Base-by-base conservation (phyloP, 805 yeast genomes). In the Metschnikowia anglica region DNA sequence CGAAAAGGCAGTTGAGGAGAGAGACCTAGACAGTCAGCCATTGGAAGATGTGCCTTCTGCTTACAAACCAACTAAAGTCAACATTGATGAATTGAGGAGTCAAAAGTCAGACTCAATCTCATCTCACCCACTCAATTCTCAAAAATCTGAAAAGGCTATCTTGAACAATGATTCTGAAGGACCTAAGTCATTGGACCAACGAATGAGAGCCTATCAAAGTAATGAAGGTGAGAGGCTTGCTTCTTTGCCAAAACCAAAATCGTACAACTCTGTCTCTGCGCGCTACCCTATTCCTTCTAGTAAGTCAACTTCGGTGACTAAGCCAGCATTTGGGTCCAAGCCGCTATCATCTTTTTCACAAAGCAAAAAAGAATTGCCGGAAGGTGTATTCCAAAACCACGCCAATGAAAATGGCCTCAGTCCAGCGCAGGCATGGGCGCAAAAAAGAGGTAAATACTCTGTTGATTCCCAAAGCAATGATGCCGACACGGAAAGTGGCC, bases 351-450 rank as follows among this genome's bases (percentile, higher is more conserved):
- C 44, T 13, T 27, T 11, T 13, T 10, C 31, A 4, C 2, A 39
- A 9, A 11, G 29, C 10, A 58, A 60, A 34, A 65, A 67, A 17
- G 72, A 72, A 12, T 24, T 34, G 4, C 44, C 47, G 2, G 51
- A 36, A 13, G 51, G 53, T 15, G 46, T 47, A 11, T 49, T 39
- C 24, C 50, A 47, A 37, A 43, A 41, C 23, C 47, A 47, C 60
- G 93, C 78, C 48, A 68, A 83, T 41, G 77, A 77, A 48, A 77
- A 74, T 47, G 97, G 96, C 47, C 86, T 88, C 64, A 85, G 96
- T 6, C 97, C 97, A 18, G 97, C 97, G 21, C 97, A 89, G 67
- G 56, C 87, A 21, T 89, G 97, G 97, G 97, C 97, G 18, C 97
- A 85, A 60, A 85, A 83, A 68, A 80, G 83, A 59, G 95, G 88